phyloP scores from a whole-genome alignment of 2,329 filamentous ascomycete species.

The Fusarium haematococcum region DNA sequence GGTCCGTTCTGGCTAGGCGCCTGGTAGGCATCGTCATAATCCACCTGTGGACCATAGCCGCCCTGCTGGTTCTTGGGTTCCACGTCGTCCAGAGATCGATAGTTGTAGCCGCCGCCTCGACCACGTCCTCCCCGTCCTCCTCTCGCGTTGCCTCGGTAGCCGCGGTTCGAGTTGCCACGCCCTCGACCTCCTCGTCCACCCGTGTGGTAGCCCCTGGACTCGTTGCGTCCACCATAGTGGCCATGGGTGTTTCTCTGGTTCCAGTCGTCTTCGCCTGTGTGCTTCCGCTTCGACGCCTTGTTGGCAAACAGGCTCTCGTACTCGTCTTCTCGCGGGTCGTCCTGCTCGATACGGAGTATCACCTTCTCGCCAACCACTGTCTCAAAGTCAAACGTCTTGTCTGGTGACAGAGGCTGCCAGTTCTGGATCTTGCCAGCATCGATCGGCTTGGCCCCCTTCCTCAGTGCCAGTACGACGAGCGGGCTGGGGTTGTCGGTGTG shows the following conservation, averaged over 20 bases:
- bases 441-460: slow-evolving; percentile 78
- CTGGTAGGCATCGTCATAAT: slow-evolving; percentile 59
- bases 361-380: slow-evolving; percentile 89
- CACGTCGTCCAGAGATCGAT: slow-evolving; percentile 77
- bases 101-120: slow-evolving; percentile 64
- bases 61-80: slow-evolving; percentile 60
- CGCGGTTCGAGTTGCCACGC: slow-evolving; percentile 51
- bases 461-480: slow-evolving; percentile 84
- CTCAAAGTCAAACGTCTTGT: slow-evolving; percentile 81
- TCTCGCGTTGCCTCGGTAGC: slow-evolving; percentile 53
- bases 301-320: slow-evolving; percentile 73
- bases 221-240: slow-evolving; percentile 53
- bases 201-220: slow-evolving; percentile 57
- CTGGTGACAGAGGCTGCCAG: slow-evolving; percentile 81
- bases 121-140: slow-evolving; percentile 59
- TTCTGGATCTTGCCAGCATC: slow-evolving; percentile 85
- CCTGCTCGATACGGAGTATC: slow-evolving; percentile 82
- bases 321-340: slow-evolving; percentile 70
- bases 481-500: slow-evolving; percentile 85
- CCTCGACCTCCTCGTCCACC: slow-evolving; percentile 56
- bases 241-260: slow-evolving; percentile 48
- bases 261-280: slow-evolving; percentile 62
- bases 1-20: slow-evolving; percentile 41
- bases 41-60: slow-evolving; percentile 56
- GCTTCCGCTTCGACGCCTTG: slow-evolving; percentile 70